These are phyloP conservation scores for Phytomonas sp. DNA, from an alignment of 208 protist species.

Conservation along the genomic window DNA sequence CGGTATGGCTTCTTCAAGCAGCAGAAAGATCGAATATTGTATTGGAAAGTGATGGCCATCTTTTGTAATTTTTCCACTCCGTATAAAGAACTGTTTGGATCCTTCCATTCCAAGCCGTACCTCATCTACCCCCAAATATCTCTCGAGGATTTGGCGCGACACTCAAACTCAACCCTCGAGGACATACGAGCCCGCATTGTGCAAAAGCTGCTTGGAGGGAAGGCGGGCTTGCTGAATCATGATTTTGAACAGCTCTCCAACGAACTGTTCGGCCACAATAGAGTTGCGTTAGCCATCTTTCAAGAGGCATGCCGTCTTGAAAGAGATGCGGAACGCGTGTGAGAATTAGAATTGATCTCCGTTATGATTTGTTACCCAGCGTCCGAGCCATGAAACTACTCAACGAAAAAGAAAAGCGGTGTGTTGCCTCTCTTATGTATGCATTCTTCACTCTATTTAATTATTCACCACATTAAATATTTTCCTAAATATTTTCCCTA, in stretches of 20 bases:
- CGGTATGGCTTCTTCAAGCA: background rate
- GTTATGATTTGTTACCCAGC: constrained; percentile 2
- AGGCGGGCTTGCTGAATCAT: constrained; percentile 8
- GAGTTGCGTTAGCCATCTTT: constrained; percentile 29
- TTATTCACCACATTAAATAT: constrained; percentile 2
- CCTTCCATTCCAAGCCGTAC: constrained; percentile 13
- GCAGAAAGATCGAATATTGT: constrained; percentile 3
- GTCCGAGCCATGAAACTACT: background rate
- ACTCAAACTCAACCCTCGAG: constrained; percentile 3
- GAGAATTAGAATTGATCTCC: background rate
- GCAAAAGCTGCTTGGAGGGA: constrained; percentile 10
- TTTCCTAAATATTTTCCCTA: background rate
- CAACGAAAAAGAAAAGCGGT: background rate
- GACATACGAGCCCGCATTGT: constrained; percentile 18
- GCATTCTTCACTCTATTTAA: background rate
- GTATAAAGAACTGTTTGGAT: constrained; percentile 11
- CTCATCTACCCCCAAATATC: constrained; percentile 24
- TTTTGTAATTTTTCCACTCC: constrained; percentile 10
- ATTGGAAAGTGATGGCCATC: constrained; percentile 21
- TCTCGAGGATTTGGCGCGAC: constrained; percentile 12
- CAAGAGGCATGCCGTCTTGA: constrained; percentile 19
- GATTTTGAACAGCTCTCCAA: constrained; percentile 36
- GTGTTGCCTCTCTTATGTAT: background rate
- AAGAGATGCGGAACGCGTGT: background rate
- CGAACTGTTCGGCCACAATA: constrained; percentile 34